Base-by-base conservation (phyloP, 2,329 filamentous ascomycete species). In the Microsporum canis region DNA sequence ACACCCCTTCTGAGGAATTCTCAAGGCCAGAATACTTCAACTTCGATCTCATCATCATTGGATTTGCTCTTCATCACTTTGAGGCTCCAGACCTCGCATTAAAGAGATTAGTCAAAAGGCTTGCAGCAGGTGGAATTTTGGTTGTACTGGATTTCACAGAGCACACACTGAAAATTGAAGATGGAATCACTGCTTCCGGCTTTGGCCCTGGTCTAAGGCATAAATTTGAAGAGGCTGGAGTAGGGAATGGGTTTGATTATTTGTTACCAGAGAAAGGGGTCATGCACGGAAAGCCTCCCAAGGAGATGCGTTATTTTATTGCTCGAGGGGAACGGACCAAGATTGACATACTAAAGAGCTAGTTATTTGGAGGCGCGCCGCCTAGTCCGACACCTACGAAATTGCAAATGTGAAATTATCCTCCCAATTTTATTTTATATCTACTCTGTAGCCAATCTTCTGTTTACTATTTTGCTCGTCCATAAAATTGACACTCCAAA, bases 21-120 rank as follows among this genome's bases (percentile, higher is more conserved):
- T 76, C 82, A 43, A 80, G 79, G 57, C 75, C 81, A 7, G 79
- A 84, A 36, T 89, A 88, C 75, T 82, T 79, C 70, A 78, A 83
- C 69, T 90, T 92, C 69, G 88, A 92, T 71, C 69, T 87, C 39
- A 82, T 82, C 4, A 80, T 79, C 47, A 81, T 88, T 17, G 84
- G 84, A 38, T 72, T 84, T 49, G 84, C 82, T 0, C 81, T 86
- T 65, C 85, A 88, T 71, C 86, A 89, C 70, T 86, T 89, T 60
- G 81, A 83, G 63, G 78, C 89, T 67, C 83, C 86, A 3, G 77
- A 76, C 1, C 73, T 85, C 34, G 83, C 84, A 0, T 80, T 86
- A 3, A 74, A 75, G 63, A 77, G 81, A 56, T 74, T 91, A 39
- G 82, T 78, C 3, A 77, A 82, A 68, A 80, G 87, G 7, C 75